Conservation (phyloP, 768 basidiomycete species). For the Galerina sulciceps region DNA sequence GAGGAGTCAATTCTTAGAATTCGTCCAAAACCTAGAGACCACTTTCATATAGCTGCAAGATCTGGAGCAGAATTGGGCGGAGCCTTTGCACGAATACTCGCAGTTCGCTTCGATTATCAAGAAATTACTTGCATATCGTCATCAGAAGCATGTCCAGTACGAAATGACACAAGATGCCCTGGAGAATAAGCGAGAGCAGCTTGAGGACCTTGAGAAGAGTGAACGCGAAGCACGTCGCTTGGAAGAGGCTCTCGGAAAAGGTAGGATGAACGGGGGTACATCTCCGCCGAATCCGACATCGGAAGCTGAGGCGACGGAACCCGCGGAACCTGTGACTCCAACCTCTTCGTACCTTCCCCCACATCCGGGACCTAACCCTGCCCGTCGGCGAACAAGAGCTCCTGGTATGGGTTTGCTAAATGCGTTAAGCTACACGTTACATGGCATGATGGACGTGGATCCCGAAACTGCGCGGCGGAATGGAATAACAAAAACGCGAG, state of each 20-base stretch:
- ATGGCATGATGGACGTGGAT: slow-evolving; percentile 99
- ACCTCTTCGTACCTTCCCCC: slow-evolving; percentile 64
- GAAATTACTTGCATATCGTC: slow-evolving; percentile 90
- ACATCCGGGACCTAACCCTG: slow-evolving; percentile 79
- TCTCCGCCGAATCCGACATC: slow-evolving; percentile 31
- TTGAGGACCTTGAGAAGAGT: slow-evolving; percentile 91
- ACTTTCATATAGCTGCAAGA: slow-evolving; percentile 73
- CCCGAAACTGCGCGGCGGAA: slow-evolving; percentile 95
- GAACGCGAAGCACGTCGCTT: slow-evolving; percentile 89
- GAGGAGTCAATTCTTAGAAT: slow-evolving; percentile 26
- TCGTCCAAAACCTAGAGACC: not conserved
- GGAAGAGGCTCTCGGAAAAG: slow-evolving; percentile 81
- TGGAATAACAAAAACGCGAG: slow-evolving; percentile 91
- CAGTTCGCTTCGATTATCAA: slow-evolving; percentile 97
- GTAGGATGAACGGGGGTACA: slow-evolving; percentile 35
- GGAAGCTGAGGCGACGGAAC: slow-evolving; percentile 35
- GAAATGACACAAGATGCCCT: slow-evolving; percentile 95
- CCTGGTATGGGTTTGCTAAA: slow-evolving; percentile 88
- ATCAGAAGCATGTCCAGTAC: slow-evolving; percentile 97
- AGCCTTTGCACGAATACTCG: slow-evolving; percentile 93
- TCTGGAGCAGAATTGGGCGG: slow-evolving; percentile 93
- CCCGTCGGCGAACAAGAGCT: slow-evolving; percentile 54
- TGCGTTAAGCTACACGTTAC: slow-evolving; percentile 91
- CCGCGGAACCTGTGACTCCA: slow-evolving; percentile 41
- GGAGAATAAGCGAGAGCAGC: slow-evolving; percentile 79